Percentiles rank a stretch among this genome's conserved stretches.
Evolutionary conservation across 768 basidiomycete species (phyloP).

Genomic region (Thelephora aurantiotincta): DNA sequence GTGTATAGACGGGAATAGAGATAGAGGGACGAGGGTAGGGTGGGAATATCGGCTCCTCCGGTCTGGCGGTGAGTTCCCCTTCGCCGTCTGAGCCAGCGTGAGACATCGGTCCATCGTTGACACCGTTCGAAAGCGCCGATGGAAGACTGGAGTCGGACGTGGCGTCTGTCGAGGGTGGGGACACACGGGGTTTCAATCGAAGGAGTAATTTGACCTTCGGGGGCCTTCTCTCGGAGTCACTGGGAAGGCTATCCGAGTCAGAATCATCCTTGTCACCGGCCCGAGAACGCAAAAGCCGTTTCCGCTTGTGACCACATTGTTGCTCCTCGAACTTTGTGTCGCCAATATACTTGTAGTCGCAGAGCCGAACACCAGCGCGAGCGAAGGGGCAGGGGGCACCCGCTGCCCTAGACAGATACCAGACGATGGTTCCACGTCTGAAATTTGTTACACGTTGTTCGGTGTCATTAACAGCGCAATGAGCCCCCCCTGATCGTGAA

Average conservation of each 20-base stretch:
- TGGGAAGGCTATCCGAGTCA: conserved; percentile 13
- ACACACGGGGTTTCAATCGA: conserved; percentile 35
- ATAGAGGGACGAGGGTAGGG: conserved; percentile 45
- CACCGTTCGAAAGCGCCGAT: conserved; percentile 25
- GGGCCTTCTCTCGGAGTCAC: conserved; percentile 25
- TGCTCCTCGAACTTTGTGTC: conserved; percentile 15
- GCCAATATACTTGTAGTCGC: conserved; percentile 46
- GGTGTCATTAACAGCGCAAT: conserved; percentile 22
- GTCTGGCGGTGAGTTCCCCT: conserved; percentile 5
- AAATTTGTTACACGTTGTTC: conserved; percentile 50
- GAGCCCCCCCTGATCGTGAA: conserved; percentile 55
- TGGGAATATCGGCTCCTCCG: conserved; percentile 9
- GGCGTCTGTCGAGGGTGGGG: conserved; percentile 8
- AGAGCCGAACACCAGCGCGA: conserved; percentile 56
- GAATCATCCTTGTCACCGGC: conserved; percentile 10
- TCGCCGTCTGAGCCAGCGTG: conserved; percentile 25
- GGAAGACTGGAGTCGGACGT: conserved; percentile 6
- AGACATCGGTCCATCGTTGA: conserved; percentile 27
- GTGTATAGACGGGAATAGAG: conserved; percentile 42
- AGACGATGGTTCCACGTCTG: conserved; percentile 65
- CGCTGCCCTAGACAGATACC: conserved; percentile 66
- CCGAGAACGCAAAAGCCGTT: conserved; percentile 23
- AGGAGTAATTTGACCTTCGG: conserved; percentile 63
- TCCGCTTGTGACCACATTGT: conserved; percentile 32
- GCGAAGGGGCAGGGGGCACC: conserved; percentile 68